These are phyloP conservation scores for Diplodia seriata DNA, from an alignment of 2,329 filamentous ascomycete genomes.

Conservation along the genomic window DNA sequence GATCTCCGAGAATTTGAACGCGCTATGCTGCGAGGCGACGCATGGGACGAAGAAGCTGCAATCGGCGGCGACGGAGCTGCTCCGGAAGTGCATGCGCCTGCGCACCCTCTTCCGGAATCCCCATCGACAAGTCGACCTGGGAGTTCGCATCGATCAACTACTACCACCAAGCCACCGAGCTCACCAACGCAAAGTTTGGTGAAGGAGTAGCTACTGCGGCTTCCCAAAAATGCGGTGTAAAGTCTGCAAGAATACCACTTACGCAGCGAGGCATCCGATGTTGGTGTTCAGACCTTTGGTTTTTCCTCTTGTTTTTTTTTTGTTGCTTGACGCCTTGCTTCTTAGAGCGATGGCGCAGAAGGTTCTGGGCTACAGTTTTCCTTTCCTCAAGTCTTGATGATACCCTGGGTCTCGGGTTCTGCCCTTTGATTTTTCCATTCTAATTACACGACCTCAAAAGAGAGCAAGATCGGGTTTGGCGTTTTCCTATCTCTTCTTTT, in stretches of 20 bases:
- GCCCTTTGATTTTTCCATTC: neutral
- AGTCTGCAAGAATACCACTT: neutral
- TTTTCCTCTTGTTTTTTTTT: neutral
- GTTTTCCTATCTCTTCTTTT: neutral
- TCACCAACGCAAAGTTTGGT: neutral
- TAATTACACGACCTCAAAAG: neutral
- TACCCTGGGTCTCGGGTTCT: constrained; percentile 18
- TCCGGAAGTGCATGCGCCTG: neutral
- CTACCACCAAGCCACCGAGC: neutral
- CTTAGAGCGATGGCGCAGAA: neutral
- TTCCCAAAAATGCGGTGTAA: neutral
- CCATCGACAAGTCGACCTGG: neutral
- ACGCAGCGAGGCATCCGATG: neutral
- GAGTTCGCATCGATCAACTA: neutral
- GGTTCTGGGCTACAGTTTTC: neutral
- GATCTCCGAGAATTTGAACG: constrained; percentile 8
- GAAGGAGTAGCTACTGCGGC: neutral
- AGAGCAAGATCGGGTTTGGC: neutral
- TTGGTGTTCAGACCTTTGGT: neutral
- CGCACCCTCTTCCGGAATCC: neutral
- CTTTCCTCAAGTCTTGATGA: constrained; percentile 1
- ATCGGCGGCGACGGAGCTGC: constrained; percentile 1
- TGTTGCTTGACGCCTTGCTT: neutral
- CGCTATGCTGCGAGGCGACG: neutral
- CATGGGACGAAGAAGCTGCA: constrained; percentile 11